Base-by-base conservation (phyloP, 73 alveolate genomes). In the Halteria grandinella region DNA sequence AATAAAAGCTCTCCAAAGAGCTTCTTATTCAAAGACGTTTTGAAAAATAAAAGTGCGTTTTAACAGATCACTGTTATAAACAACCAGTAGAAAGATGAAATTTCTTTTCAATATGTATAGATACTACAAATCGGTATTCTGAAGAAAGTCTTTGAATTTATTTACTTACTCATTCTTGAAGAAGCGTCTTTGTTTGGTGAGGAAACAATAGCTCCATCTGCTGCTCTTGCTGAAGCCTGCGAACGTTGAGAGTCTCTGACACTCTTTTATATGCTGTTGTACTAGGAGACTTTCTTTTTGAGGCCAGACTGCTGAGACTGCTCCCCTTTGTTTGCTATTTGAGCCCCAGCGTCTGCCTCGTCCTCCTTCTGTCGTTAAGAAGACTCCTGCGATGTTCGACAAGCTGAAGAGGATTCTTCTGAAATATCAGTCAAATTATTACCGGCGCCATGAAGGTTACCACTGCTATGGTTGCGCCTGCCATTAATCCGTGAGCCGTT, bases 321-420 rank as follows among this genome's bases (percentile, higher is more conserved):
- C 10, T 48, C 18, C 10, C 11, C 36, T 57, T 14, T 54, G 29
- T 27, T 34, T 21, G 5, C 34, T 33, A 14, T 20, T 57, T 32
- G 11, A n/a, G 14, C 11, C 5, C 29, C 3, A 20, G 36, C 33
- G 11, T 27, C 55, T 18, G 6, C 34, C 12, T 8, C 29, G 3
- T 6, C 8, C n/a, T n/a, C n/a, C n/a, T n/a, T n/a, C n/a, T n/a
- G n/a, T n/a, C n/a, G n/a, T n/a, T n/a, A n/a, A n/a, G n/a, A n/a
- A n/a, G n/a, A n/a, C n/a, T n/a, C n/a, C n/a, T n/a, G 8, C 3
- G 75, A 57, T 4, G 50, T n/a, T 29, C 29, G 24, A 57, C 53
- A 4, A 2, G 27, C 27, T n/a, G 75, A 57, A 7, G 50, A 32
- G 8, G 75, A 57, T 21, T 57, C 75, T 57, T 57, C 75, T 28